Evolutionary conservation across 148 eudicot species (phyloP).

Genomic region (Chenopodium suecicum): DNA sequence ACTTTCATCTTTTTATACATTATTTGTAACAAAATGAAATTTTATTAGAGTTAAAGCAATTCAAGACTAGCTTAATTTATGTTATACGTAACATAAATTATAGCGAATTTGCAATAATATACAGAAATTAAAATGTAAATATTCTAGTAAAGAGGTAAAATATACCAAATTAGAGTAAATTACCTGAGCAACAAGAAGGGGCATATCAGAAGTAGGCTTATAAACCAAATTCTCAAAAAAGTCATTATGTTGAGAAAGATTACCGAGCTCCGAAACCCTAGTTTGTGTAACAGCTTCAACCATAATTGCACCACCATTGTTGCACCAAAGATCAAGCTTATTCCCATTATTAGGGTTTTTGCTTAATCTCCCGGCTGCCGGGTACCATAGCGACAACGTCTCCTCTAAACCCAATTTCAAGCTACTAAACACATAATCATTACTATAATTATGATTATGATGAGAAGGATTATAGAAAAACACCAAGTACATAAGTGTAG

Average conservation of each 20-base stretch:
- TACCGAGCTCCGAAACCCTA: constrained; percentile 27
- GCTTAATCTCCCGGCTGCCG: constrained; percentile 28
- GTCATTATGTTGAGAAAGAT: constrained; percentile 24
- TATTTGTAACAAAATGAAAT: too few species aligned
- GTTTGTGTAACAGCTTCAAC: constrained; percentile 31
- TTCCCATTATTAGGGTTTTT: constrained; percentile 36
- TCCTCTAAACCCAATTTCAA: constrained; percentile 29
- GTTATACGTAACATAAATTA: too few species aligned
- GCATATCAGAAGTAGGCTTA: constrained; percentile 34
- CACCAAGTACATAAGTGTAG: constrained; percentile 38
- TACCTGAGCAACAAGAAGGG: constrained; percentile 39
- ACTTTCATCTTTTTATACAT: too few species aligned
- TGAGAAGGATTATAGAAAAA: constrained; percentile 29
- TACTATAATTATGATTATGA: not conserved
- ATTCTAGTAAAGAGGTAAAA: too few species aligned
- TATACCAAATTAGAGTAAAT: too few species aligned
- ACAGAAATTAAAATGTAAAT: too few species aligned
- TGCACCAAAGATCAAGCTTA: constrained; percentile 38
- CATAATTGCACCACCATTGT: constrained; percentile 37
- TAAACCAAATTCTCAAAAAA: constrained; percentile 38
- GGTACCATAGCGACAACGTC: constrained; percentile 33
- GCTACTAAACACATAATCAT: constrained; percentile 22
- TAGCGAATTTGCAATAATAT: too few species aligned
- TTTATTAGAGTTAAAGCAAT: too few species aligned
- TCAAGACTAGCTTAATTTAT: too few species aligned